Evolutionary conservation across 768 basidiomycete species (phyloP).

Genomic region (Termitomyces bulborhizus): DNA sequence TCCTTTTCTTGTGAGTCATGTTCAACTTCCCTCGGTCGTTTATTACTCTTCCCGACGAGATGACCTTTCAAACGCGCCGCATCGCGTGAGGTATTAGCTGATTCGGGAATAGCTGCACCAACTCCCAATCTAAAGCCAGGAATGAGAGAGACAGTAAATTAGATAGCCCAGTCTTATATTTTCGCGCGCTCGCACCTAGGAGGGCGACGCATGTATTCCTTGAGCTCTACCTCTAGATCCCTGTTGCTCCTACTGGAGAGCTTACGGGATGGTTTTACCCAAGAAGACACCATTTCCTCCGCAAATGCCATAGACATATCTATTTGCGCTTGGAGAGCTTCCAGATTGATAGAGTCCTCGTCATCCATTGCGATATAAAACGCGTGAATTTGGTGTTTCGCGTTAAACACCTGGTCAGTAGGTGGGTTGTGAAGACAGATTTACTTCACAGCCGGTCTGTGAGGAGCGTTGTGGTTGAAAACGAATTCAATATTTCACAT

Average conservation of each 20-base stretch:
- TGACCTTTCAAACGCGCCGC: slow-evolving; percentile 56
- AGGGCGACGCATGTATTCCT: slow-evolving; percentile 63
- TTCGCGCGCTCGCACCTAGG: slow-evolving; percentile 43
- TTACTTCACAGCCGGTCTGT: neutral
- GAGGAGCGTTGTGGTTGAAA: neutral
- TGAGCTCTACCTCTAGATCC: slow-evolving; percentile 48
- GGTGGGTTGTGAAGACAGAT: neutral
- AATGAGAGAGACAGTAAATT: slow-evolving; percentile 6
- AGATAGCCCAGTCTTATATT: slow-evolving; percentile 4
- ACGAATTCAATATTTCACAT: neutral
- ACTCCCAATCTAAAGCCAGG: slow-evolving; percentile 56
- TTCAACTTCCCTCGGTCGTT: slow-evolving; percentile 38
- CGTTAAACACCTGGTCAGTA: neutral
- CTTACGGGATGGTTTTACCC: slow-evolving; percentile 56
- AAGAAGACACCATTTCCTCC: slow-evolving; percentile 67
- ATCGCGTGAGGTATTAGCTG: slow-evolving; percentile 40
- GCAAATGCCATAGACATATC: slow-evolving; percentile 76
- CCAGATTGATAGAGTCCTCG: slow-evolving; percentile 57
- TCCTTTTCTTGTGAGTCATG: slow-evolving; percentile 17
- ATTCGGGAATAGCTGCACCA: slow-evolving; percentile 56
- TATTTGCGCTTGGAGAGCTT: slow-evolving; percentile 75
- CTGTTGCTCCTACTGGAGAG: slow-evolving; percentile 28
- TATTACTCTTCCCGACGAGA: slow-evolving; percentile 44
- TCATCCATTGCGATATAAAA: slow-evolving; percentile 20
- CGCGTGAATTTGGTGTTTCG: neutral